These are phyloP conservation scores for Acanthamoeba sp. DNA, from an alignment of 208 protist species.

Conservation along the genomic window DNA sequence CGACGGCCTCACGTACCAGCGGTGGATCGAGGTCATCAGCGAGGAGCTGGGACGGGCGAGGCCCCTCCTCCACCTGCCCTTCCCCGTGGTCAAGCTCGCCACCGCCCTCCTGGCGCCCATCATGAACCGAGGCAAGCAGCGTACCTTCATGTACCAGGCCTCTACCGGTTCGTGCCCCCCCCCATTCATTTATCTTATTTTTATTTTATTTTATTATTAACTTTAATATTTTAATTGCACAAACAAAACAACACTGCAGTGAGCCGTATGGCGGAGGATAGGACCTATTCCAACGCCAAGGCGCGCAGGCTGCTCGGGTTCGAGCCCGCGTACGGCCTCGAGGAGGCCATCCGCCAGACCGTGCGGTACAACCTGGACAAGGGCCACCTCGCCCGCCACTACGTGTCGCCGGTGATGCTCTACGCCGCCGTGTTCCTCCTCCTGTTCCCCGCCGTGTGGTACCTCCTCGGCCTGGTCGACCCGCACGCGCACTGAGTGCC, in stretches of 20 bases:
- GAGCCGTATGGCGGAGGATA: constrained; percentile 12
- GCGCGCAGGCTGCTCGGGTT: constrained; percentile 26
- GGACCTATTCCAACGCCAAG: constrained; percentile 32
- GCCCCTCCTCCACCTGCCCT: constrained; percentile 61
- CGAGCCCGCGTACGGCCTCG: not conserved
- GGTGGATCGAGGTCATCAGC: constrained; percentile 45
- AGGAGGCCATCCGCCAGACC: constrained; percentile 58
- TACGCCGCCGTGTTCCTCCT: not conserved
- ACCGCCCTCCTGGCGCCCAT: constrained; percentile 55
- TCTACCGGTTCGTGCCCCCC: not conserved
- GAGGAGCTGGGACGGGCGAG: constrained; percentile 1
- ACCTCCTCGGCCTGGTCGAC: not conserved
- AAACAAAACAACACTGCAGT: not conserved
- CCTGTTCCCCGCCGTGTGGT: not conserved
- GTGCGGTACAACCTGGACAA: constrained; percentile 50
- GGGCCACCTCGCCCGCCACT: constrained; percentile 10
- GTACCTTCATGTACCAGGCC: constrained; percentile 46
- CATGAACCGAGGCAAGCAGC: constrained; percentile 49
- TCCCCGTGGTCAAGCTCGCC: constrained; percentile 52
- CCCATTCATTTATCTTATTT: too few relatives aligned
- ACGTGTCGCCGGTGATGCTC: constrained; percentile 11
- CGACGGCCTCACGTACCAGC: constrained; percentile 48
- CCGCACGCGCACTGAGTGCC: not conserved
- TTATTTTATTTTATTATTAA: too few relatives aligned
- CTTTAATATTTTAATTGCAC: not conserved